A percentile compares a stretch with the other conserved stretches of the same genome.
These are phyloP conservation scores for Tylopilus balloui DNA, from an alignment of 768 basidiomycete genomes.

Conservation along the genomic window DNA sequence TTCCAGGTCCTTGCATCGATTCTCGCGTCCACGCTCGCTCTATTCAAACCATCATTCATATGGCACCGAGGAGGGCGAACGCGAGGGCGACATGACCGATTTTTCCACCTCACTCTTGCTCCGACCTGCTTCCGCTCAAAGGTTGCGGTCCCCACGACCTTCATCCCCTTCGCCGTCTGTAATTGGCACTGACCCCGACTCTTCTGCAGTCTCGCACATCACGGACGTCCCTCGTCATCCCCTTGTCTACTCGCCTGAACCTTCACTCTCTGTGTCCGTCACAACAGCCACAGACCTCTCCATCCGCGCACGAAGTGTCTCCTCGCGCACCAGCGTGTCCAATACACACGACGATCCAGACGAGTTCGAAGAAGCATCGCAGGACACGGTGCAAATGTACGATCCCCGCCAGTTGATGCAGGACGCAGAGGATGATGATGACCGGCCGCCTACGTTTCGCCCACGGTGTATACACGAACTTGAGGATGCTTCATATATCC, in stretches of 20 bases:
- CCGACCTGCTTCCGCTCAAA: no score
- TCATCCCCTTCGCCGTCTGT: background rate
- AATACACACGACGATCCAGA: constrained; percentile 9
- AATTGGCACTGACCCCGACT: background rate
- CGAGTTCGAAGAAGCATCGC: constrained; percentile 10
- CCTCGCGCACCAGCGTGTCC: constrained; percentile 23
- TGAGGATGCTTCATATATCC: constrained; percentile 31
- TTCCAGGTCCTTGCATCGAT: background rate
- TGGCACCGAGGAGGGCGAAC: no score
- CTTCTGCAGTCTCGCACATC: no score
- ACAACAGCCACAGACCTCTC: no score
- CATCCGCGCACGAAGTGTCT: no score
- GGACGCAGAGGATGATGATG: constrained; percentile 27
- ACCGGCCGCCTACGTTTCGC: no score
- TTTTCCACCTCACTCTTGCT: constrained; percentile 18
- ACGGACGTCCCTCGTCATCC: no score
- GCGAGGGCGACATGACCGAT: constrained; percentile 10
- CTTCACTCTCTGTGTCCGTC: constrained; percentile 31
- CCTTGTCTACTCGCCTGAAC: no score
- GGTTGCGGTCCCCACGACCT: no score
- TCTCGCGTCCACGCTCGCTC: constrained; percentile 12
- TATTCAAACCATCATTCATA: no score
- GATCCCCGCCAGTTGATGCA: constrained; percentile 25
- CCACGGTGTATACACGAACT: no score
- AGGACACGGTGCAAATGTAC: constrained; percentile 19